Evolutionary conservation across 352 stramenopile genomes (phyloP).

Genomic region (Blastocystis sp.): DNA sequence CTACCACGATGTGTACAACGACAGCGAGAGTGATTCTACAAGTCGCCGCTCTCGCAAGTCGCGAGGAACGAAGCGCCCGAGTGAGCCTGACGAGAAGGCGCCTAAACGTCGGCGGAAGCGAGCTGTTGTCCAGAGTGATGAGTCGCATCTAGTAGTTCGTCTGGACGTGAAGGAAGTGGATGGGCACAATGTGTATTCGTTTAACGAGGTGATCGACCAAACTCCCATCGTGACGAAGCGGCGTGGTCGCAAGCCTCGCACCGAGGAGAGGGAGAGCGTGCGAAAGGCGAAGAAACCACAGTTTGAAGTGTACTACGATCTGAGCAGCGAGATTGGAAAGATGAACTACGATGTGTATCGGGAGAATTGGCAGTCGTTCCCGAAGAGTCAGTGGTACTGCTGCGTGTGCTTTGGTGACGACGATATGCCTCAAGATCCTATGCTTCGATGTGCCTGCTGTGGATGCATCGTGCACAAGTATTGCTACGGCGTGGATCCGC

Average conservation of each 20-base stretch:
- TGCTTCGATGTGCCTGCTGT: not conserved
- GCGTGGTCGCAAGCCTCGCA: not conserved
- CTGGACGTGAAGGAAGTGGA: not conserved
- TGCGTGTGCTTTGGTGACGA: conserved; percentile 37
- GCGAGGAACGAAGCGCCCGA: not conserved
- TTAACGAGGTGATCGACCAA: conserved; percentile 1
- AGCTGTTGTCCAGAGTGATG: not conserved
- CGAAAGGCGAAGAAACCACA: not conserved
- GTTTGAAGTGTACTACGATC: conserved; percentile 40
- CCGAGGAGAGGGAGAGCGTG: not conserved
- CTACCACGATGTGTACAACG: not conserved
- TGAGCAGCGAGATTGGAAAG: conserved; percentile 56
- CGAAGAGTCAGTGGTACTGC: not conserved
- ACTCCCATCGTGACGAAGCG: not conserved
- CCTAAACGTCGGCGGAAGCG: not conserved
- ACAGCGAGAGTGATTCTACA: not conserved
- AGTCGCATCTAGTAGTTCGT: not conserved
- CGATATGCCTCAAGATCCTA: not conserved
- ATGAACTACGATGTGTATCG: not conserved
- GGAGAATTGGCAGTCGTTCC: not conserved
- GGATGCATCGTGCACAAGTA: conserved; percentile 44
- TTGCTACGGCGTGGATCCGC: conserved; percentile 39
- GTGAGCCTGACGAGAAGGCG: conserved; percentile 34
- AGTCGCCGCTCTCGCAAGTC: not conserved
- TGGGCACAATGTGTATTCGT: not conserved